Conservation (phyloP, 2,329 filamentous ascomycete species). For the Onygenales sp. region DNA sequence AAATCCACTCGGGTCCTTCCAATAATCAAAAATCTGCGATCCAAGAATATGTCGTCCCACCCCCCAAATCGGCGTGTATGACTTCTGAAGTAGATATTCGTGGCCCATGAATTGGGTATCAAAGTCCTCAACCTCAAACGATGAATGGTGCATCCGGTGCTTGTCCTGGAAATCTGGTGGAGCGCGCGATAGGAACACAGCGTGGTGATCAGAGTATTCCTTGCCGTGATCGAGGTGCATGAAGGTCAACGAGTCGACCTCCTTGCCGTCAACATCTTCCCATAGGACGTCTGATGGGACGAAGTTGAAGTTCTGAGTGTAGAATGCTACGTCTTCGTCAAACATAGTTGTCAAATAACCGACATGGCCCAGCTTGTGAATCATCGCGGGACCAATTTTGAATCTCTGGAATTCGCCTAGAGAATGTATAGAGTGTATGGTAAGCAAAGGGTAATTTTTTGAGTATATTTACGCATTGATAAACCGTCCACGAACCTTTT, state of each 20-base stretch:
- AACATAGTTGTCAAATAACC: constrained; percentile 19
- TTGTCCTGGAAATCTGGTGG: constrained; percentile 18
- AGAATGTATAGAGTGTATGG: not conserved
- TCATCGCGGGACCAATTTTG: constrained; percentile 19
- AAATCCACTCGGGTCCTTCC: constrained; percentile 31
- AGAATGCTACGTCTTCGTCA: constrained; percentile 17
- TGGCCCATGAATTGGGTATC: constrained; percentile 45
- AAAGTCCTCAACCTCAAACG: constrained; percentile 44
- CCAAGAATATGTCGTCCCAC: constrained; percentile 44
- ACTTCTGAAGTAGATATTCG: constrained; percentile 38
- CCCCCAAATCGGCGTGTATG: constrained; percentile 41
- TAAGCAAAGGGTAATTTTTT: not conserved
- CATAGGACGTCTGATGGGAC: constrained; percentile 23
- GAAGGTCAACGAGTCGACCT: constrained; percentile 33
- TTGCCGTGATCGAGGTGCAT: constrained; percentile 42
- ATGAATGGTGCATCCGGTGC: constrained; percentile 36
- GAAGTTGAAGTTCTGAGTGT: constrained; percentile 22
- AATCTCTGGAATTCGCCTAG: constrained; percentile 19
- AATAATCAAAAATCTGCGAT: constrained; percentile 44
- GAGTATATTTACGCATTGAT: not conserved
- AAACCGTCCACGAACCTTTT: constrained; percentile 8
- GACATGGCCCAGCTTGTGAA: constrained; percentile 25
- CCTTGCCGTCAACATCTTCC: constrained; percentile 9
- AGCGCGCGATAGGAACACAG: constrained; percentile 39
- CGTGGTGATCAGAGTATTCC: constrained; percentile 42